Conservation (phyloP, 2,329 filamentous ascomycete species). For the Calonectria multiphialidica region DNA sequence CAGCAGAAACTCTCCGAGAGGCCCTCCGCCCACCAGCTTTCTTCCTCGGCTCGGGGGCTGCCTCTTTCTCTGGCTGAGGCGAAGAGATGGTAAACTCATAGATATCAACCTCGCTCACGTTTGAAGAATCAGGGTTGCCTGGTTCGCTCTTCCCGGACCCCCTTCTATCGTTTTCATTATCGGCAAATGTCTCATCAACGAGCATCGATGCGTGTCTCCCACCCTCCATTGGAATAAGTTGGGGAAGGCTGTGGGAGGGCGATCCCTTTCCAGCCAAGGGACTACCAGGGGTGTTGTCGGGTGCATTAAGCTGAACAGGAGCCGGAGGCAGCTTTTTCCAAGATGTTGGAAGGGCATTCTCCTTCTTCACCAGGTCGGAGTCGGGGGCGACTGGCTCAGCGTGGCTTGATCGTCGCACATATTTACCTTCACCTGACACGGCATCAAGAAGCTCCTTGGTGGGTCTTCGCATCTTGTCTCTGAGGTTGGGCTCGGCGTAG, state of each 20-base stretch:
- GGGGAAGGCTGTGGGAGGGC: conserved; percentile 44
- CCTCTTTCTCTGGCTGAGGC: conserved; percentile 51
- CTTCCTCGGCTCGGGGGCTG: conserved; percentile 37
- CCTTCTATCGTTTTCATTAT: conserved; percentile 24
- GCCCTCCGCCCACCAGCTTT: conserved; percentile 48
- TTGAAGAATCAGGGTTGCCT: conserved; percentile 33
- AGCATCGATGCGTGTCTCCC: conserved; percentile 55
- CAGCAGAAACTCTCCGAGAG: conserved; percentile 55
- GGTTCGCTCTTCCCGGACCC: conserved; percentile 31
- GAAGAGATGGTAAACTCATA: conserved; percentile 68
- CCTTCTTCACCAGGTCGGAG: conserved; percentile 48
- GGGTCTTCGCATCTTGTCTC: conserved; percentile 86
- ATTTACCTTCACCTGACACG: conserved; percentile 73
- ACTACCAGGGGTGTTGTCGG: conserved; percentile 49
- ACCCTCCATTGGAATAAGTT: conserved; percentile 51
- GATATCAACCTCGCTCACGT: conserved; percentile 56
- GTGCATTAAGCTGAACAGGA: conserved; percentile 19
- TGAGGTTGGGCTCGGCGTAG: conserved; percentile 85
- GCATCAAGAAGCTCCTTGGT: conserved; percentile 82
- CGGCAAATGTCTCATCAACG: conserved; percentile 26
- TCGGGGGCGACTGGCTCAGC: conserved; percentile 44
- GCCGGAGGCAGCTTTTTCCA: conserved; percentile 47
- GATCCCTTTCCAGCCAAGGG: conserved; percentile 56
- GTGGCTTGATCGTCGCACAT: conserved; percentile 57
- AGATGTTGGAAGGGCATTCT: conserved; percentile 44